These are phyloP conservation scores for Babesia sp. DNA, from an alignment of 169 alveolate species.

Conservation along the genomic window DNA sequence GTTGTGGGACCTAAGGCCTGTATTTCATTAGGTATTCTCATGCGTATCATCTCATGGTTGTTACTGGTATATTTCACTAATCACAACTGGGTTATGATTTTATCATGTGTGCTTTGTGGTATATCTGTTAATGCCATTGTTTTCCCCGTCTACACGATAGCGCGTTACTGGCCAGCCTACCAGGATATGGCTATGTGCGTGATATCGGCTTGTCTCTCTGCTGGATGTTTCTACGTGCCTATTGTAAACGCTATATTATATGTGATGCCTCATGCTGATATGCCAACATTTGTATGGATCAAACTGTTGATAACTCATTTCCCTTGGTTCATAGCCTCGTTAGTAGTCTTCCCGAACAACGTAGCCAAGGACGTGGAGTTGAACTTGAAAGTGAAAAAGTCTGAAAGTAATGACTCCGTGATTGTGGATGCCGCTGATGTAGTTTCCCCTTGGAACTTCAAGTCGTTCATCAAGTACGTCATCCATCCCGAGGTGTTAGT, in stretches of 20 bases:
- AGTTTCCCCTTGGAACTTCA: conserved; percentile 21
- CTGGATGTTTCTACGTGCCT: conserved; percentile 46
- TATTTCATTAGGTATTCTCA: conserved; percentile 10
- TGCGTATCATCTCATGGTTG: conserved; percentile 53
- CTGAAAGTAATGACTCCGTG: background rate
- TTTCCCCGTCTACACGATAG: conserved; percentile 65
- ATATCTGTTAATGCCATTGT: conserved; percentile 44
- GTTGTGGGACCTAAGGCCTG: conserved; percentile 48
- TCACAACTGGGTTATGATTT: conserved; percentile 28
- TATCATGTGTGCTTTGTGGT: conserved; percentile 48
- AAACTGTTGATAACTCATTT: conserved; percentile 49
- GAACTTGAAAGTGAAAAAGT: conserved; percentile 21
- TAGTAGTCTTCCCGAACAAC: conserved; percentile 46
- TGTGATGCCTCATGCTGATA: conserved; percentile 2
- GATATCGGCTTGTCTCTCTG: conserved; percentile 39
- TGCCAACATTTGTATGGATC: conserved; percentile 10
- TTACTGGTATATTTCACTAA: conserved; percentile 19
- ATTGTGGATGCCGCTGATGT: background rate
- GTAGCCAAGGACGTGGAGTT: conserved; percentile 34
- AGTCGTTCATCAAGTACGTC: conserved; percentile 14
- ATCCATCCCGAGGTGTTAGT: conserved; percentile 23
- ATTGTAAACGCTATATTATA: conserved; percentile 29
- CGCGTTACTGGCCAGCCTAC: conserved; percentile 50
- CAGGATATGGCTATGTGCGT: conserved; percentile 47
- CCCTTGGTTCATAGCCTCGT: conserved; percentile 40